phyloP scores from a whole-genome alignment of 441 rosid genomes.

The Hura crepitans region DNA sequence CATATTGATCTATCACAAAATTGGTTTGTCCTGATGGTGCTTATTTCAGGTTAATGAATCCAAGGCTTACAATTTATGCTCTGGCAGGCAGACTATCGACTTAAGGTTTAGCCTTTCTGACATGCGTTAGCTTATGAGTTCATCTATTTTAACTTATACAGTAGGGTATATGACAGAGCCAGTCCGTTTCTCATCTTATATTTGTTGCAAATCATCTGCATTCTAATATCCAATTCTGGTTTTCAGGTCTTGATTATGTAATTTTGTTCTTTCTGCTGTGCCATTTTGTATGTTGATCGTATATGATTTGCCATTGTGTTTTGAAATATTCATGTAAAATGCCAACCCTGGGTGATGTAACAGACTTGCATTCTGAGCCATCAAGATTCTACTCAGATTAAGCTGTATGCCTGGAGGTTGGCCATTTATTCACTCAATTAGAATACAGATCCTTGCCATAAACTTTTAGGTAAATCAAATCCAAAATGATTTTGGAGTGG shows the following conservation, averaged over 20 bases:
- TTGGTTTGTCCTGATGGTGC: not conserved
- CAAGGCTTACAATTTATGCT: slow-evolving; percentile 49
- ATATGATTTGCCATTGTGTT: not conserved
- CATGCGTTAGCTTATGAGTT: not conserved
- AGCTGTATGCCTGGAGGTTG: not conserved
- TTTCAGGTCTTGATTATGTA: not conserved
- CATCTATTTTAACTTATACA: not conserved
- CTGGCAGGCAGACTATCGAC: slow-evolving; percentile 48
- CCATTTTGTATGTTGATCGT: not conserved
- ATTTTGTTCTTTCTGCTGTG: not conserved
- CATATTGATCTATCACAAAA: not conserved
- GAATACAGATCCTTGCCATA: not conserved
- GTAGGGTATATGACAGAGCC: not conserved
- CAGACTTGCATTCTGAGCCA: not conserved
- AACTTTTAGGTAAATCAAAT: not conserved
- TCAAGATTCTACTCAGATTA: not conserved
- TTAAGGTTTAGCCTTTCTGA: slow-evolving; percentile 45
- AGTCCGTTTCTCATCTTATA: not conserved
- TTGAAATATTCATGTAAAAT: not conserved
- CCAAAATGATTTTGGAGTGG: not conserved
- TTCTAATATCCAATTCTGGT: not conserved
- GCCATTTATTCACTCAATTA: not conserved
- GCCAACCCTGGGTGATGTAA: slow-evolving; percentile 1
- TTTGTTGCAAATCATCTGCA: not conserved
- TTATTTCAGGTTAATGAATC: slow-evolving; percentile 68